Evolutionary conservation across 2,329 filamentous ascomycete genomes (phyloP).

Genomic region (Volutella citrinella): DNA sequence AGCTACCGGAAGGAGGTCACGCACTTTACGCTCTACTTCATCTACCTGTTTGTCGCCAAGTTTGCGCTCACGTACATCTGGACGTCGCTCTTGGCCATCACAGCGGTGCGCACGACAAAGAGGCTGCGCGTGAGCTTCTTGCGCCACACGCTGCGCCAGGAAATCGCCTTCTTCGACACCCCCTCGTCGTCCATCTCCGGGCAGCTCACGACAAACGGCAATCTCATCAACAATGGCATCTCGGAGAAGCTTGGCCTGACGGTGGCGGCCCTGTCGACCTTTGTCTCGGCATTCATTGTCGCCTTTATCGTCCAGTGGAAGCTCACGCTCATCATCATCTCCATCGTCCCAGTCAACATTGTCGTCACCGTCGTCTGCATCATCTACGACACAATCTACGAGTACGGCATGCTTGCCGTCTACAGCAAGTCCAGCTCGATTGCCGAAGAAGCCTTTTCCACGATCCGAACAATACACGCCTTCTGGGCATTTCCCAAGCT

Average conservation of each 20-base stretch:
- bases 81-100: conserved; percentile 6
- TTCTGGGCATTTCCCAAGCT: conserved; percentile 36
- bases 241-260: conserved; percentile 35
- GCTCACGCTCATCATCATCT: conserved; percentile 36
- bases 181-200: conserved; percentile 17
- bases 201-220: conserved; percentile 33
- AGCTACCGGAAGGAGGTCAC: conserved; percentile 9
- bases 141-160: conserved; percentile 11
- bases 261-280: conserved; percentile 34
- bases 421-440: conserved; percentile 29
- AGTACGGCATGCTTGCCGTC: conserved; percentile 28
- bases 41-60: conserved; percentile 16
- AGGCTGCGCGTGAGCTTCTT: conserved; percentile 11
- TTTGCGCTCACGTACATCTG: conserved; percentile 12
- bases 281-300: conserved; percentile 35
- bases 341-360: conserved; percentile 26
- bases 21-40: conserved; percentile 14
- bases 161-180: conserved; percentile 17
- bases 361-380: conserved; percentile 25
- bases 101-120: conserved; percentile 14
- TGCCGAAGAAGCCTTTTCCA: conserved; percentile 34
- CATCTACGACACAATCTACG: conserved; percentile 24
- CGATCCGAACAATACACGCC: conserved; percentile 38
- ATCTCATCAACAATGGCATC: conserved; percentile 37
- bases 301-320: conserved; percentile 40